Percentiles rank a stretch among this genome's conserved stretches.
phyloP scores from a whole-genome alignment of 2,329 filamentous ascomycete species.

The Colletotrichum scovillei region DNA sequence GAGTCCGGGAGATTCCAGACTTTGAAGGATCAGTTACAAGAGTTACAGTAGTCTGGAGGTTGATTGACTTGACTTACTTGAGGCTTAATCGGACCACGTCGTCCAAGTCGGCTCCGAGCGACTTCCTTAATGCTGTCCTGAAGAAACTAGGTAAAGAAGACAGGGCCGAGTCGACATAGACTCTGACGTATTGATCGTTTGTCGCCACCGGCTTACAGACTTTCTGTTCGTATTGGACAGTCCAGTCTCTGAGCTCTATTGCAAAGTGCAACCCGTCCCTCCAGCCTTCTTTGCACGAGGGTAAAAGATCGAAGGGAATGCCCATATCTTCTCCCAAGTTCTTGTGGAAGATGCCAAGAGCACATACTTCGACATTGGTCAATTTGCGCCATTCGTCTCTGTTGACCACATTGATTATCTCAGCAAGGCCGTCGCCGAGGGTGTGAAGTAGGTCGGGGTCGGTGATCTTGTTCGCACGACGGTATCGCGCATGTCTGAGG shows the following conservation, averaged over 20 bases:
- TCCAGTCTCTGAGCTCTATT: slow-evolving; percentile 62
- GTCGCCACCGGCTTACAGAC: slow-evolving; percentile 42
- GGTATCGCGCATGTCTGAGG: slow-evolving; percentile 63
- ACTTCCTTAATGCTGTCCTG: slow-evolving; percentile 21
- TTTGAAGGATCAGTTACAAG: background rate
- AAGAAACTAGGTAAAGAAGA: slow-evolving; percentile 38
- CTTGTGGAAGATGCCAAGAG: slow-evolving; percentile 68
- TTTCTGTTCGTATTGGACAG: slow-evolving; percentile 58
- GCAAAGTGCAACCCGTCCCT: slow-evolving; percentile 64
- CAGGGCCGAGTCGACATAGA: slow-evolving; percentile 46
- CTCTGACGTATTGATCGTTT: slow-evolving; percentile 46
- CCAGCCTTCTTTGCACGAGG: slow-evolving; percentile 52
- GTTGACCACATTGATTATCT: slow-evolving; percentile 64
- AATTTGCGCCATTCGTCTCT: slow-evolving; percentile 68
- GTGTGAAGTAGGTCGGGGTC: slow-evolving; percentile 75
- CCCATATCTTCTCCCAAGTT: slow-evolving; percentile 65
- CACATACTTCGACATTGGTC: slow-evolving; percentile 65
- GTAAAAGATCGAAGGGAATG: slow-evolving; percentile 59
- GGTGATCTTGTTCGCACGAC: slow-evolving; percentile 66
- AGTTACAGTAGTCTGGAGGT: background rate
- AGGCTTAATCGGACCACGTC: slow-evolving; percentile 35
- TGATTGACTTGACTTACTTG: background rate
- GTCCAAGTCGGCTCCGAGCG: slow-evolving; percentile 33
- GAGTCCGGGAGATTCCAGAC: slow-evolving; percentile 11
- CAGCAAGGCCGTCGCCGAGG: slow-evolving; percentile 66